Evolutionary conservation across 257 asterid species (phyloP).

Genomic region (Handroanthus guayacan): DNA sequence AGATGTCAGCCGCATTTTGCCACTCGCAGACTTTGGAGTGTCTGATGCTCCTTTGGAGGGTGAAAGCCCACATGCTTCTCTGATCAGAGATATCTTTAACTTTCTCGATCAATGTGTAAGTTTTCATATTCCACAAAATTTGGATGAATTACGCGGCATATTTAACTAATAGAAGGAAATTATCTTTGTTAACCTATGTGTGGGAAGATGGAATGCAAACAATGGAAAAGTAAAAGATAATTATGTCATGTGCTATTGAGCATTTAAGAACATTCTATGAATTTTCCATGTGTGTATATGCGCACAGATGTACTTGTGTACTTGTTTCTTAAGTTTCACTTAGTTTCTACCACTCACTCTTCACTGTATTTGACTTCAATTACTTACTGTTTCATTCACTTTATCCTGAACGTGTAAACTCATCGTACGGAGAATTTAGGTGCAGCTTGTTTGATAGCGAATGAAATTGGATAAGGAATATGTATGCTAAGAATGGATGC

Average conservation of each 20-base stretch:
- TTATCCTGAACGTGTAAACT: too few relatives aligned
- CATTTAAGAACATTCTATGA: not conserved
- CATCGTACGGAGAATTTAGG: too few relatives aligned
- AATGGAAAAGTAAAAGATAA: not conserved
- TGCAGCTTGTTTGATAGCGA: too few relatives aligned
- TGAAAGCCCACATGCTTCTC: conserved; percentile 69
- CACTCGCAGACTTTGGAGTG: conserved; percentile 78
- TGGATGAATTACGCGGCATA: conserved; percentile 11
- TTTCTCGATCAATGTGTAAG: conserved; percentile 97
- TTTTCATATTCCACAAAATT: conserved; percentile 32
- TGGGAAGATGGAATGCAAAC: not conserved
- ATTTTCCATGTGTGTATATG: not conserved
- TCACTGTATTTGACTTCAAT: not conserved
- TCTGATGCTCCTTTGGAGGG: conserved; percentile 58
- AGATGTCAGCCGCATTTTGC: conserved; percentile 87
- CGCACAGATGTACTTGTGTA: too few relatives aligned
- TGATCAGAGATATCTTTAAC: conserved; percentile 69
- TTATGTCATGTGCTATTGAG: not conserved
- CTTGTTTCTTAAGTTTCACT: not conserved
- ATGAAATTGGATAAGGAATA: too few relatives aligned
- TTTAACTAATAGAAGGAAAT: conserved; percentile 19
- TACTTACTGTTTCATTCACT: not conserved
- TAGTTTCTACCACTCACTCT: conserved; percentile 9
- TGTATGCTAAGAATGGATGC: too few relatives aligned
- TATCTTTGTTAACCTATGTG: not conserved